These are phyloP conservation scores for Lactarius sp. DNA, from an alignment of 768 basidiomycete genomes.

Conservation along the genomic window DNA sequence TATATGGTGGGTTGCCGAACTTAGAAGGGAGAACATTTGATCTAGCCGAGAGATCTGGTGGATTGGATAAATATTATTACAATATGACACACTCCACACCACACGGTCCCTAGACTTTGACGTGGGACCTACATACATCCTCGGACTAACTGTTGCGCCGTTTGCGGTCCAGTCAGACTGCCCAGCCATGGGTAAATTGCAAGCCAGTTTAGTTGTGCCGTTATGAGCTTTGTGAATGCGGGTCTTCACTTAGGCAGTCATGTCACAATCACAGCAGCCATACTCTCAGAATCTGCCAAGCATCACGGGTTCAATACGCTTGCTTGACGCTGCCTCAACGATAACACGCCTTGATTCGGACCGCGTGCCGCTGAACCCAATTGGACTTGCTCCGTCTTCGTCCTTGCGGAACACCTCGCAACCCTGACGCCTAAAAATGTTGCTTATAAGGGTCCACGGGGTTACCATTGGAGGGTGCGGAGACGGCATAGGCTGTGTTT, in stretches of 20 bases:
- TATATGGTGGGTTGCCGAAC: slow-evolving; percentile 87
- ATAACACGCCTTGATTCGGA: slow-evolving; percentile 57
- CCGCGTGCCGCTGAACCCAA: slow-evolving; percentile 39
- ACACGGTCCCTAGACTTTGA: not conserved
- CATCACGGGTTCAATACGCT: slow-evolving; percentile 43
- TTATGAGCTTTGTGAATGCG: not conserved
- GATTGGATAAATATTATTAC: not conserved
- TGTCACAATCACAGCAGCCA: slow-evolving; percentile 22
- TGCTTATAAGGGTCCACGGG: slow-evolving; percentile 48
- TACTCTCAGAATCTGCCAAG: slow-evolving; percentile 9
- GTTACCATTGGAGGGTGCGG: slow-evolving; percentile 70
- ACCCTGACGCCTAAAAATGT: slow-evolving; percentile 47
- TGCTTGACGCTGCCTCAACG: slow-evolving; percentile 66
- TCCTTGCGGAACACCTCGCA: slow-evolving; percentile 48
- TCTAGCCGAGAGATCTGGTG: not conserved
- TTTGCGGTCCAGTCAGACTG: not conserved
- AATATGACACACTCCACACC: not conserved
- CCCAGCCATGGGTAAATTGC: not conserved
- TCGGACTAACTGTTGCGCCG: not conserved
- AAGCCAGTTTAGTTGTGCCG: slow-evolving; percentile 1
- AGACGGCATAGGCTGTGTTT: slow-evolving; percentile 58
- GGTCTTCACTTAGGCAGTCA: slow-evolving; percentile 12
- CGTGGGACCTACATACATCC: not conserved
- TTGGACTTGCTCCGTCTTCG: slow-evolving; percentile 45
- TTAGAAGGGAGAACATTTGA: slow-evolving; percentile 30